Conservation (phyloP, 2,329 filamentous ascomycete genomes). For the Purpureocillium lavendulum region DNA sequence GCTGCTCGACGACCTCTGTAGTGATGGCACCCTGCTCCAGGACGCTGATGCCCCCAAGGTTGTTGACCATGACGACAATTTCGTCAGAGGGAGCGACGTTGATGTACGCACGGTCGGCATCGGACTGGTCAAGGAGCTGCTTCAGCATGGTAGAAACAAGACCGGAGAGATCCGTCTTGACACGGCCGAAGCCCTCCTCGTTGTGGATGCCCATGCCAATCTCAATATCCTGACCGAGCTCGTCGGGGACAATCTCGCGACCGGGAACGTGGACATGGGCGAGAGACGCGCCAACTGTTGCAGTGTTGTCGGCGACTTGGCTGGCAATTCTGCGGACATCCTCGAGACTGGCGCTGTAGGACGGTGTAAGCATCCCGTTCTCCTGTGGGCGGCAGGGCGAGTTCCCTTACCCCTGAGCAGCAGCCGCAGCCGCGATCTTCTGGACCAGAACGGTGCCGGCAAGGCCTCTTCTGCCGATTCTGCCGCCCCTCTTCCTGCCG, state of each 20-base stretch:
- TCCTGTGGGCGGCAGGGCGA: too few relatives aligned
- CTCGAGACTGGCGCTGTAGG: constrained; percentile 16
- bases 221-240: constrained; percentile 49
- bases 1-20: constrained; percentile 10
- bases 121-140: constrained; percentile 48
- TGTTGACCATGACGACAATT: constrained; percentile 11
- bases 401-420: constrained; percentile 19
- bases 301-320: constrained; percentile 36
- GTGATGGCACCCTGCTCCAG: constrained; percentile 13
- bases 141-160: constrained; percentile 54
- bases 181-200: constrained; percentile 31
- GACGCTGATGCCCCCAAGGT: constrained; percentile 11
- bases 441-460: constrained; percentile 58
- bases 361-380: too few relatives aligned
- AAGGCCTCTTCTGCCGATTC: too few relatives aligned
- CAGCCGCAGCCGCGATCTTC: constrained; percentile 57
- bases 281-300: constrained; percentile 42
- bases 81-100: constrained; percentile 31
- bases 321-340: constrained; percentile 36
- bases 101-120: constrained; percentile 46
- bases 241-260: constrained; percentile 20
- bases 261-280: constrained; percentile 48
- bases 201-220: constrained; percentile 26
- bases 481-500: constrained; percentile 23
- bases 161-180: constrained; percentile 37